Base-by-base conservation (phyloP, 768 basidiomycete species). In the Kwoniella sp. region DNA sequence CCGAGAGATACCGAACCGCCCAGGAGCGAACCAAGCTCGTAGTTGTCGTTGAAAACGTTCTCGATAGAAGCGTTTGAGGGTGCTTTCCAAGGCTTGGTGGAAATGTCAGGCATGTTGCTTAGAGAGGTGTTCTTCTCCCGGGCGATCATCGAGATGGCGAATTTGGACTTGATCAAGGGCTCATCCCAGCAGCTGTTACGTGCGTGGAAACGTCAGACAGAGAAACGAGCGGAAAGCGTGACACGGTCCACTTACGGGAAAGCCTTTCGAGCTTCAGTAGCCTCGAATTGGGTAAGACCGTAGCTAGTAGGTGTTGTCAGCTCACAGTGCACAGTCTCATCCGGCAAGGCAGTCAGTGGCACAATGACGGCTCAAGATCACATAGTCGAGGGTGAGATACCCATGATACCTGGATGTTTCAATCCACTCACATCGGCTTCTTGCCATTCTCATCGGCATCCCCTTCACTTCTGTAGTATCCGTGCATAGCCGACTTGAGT, bases 251-350 rank as follows among this genome's bases (percentile, higher is more conserved):
- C 70, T 67, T 65, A 76, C 63, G 79, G 81, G 75, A 82, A 82
- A 26, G 80, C 81, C 65, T 86, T 85, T 55, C 93, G 84, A 9
- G 94, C 93, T 65, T 88, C 88, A 45, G 91, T 95, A 41, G 93
- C 88, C 89, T 95, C 92, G 70, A 93, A 95, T 82, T 98, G 94
- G 37, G 95, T 96, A 58, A 98, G 83, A 29, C 89, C 85, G 66
- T 82, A 82, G 68, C 74, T 81, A 41, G 12, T 23, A 20, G 65
- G 85, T 45, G 23, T n/a, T 22, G 37, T 65, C 48, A 65, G 58
- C 56, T 34, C 7, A 34, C 13, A n/a, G 28, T 29, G 25, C n/a
- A 26, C 17, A 9, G 9, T 22, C 31, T 58, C 26, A 58, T 4
- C 30, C 15, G 4, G 31, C n/a, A 13, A 23, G 1, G 9, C 4